Evolutionary conservation across 345 rosid genomes (phyloP), one percentile per base, ranked within the genome.

Genomic region (Cardamine occulta): DNA sequence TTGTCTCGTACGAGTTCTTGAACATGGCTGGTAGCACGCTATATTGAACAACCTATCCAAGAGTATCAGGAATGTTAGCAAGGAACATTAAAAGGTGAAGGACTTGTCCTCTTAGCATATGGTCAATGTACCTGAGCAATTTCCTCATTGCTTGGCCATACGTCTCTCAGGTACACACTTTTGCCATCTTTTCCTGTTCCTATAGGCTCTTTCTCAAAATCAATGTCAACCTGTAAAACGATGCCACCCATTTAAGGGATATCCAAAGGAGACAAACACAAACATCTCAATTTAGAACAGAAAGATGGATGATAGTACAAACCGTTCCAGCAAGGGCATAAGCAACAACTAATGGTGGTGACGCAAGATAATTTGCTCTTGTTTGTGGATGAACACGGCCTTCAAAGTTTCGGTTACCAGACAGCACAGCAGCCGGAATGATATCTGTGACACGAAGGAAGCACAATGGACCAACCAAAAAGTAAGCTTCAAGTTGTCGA

Each of bases 301-400:
- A 62, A 69, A 62, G 51, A 24, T 54, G 40, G 28, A 45, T 24
- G 28, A 45, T 24, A 37, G 34, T 70, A 63, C 80, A 5, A 64
- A 75, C 80, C 52, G 92, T 91, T 84, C 97, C 96, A 39, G 96
- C 91, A 74, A 93, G 97, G 34, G 97, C 91, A 81, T 91, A 93
- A 31, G 93, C 97, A 80, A 93, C 97, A 77, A 91, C 98, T 74
- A 87, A 62, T 51, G 97, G 97, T 37, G 98, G 97, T 32, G 97
- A 91, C 63, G 97, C 92, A 70, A 91, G 97, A 77, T 88, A 93
- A 78, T 93, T 91, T 18, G 98, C 96, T 80, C 97, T 85, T 6
- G 91, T 91, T 74, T 81, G 78, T 44, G 97, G 86, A 78, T 91
- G 98, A 69, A 88, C 91, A 64, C 92, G 91, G 1, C 98, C 97